Conservation (phyloP, 208 protist species). For the Leishmania braziliensis region DNA sequence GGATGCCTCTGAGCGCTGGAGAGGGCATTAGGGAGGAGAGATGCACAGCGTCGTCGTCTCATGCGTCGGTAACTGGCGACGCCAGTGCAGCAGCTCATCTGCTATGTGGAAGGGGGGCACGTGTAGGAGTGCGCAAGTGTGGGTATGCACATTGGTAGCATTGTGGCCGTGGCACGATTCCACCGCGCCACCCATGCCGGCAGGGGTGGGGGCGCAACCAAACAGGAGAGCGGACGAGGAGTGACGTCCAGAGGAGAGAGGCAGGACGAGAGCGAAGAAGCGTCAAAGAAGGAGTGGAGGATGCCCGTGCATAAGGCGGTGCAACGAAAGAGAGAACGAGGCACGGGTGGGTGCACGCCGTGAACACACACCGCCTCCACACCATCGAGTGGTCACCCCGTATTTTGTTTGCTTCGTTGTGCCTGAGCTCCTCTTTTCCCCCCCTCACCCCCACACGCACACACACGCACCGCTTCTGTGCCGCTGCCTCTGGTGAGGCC, state of each 20-base stretch:
- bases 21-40: neutral
- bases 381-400: neutral
- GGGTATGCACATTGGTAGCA: neutral
- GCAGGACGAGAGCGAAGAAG: neutral
- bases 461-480: too few species aligned
- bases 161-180: neutral
- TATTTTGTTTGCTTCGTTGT: neutral
- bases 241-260: neutral
- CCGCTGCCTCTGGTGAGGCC: too few species aligned
- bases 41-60: neutral
- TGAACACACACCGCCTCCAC: neutral
- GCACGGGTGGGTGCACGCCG: neutral
- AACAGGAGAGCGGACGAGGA: neutral
- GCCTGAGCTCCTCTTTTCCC: neutral
- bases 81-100: neutral
- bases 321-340: neutral
- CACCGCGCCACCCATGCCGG: neutral
- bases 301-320: neutral
- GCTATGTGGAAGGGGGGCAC: neutral
- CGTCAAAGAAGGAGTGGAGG: neutral
- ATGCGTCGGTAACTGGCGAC: neutral
- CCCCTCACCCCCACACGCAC: too few species aligned
- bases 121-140: neutral
- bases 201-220: neutral
- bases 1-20: neutral